phyloP scores from a whole-genome alignment of 257 asterid genomes.

The Nicotiana tomentosiformis region DNA sequence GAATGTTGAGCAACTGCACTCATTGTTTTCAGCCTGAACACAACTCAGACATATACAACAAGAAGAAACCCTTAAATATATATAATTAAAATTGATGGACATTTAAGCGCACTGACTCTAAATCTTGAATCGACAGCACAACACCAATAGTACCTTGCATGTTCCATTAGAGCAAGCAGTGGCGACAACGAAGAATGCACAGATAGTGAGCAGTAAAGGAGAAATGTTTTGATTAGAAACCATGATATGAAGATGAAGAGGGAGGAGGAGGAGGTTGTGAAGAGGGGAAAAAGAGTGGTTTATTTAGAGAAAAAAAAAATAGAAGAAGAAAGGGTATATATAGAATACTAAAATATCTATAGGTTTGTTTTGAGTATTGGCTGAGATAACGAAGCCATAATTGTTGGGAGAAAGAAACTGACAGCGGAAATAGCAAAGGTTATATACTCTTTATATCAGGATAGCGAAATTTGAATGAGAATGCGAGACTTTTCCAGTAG shows the following conservation, averaged over 20 bases:
- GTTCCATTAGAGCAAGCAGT: constrained; percentile 15
- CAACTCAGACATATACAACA: no score
- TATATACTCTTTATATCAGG: not conserved
- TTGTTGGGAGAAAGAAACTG: not conserved
- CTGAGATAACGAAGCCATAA: constrained; percentile 1
- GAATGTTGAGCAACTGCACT: no score
- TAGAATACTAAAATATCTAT: not conserved
- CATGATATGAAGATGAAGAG: constrained; percentile 4
- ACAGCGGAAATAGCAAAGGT: not conserved
- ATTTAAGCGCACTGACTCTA: not conserved
- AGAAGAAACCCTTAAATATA: no score
- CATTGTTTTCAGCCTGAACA: no score
- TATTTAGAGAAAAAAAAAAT: not conserved
- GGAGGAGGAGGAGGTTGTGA: not conserved
- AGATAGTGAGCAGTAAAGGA: not conserved
- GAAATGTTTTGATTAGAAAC: not conserved
- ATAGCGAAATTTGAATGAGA: constrained; percentile 1
- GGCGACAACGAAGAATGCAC: not conserved
- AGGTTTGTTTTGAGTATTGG: not conserved
- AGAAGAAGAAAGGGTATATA: not conserved
- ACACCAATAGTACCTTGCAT: constrained; percentile 13
- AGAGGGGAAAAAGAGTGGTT: not conserved
- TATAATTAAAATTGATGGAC: not conserved
- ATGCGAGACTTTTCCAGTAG: not conserved
- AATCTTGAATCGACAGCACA: not conserved